These are phyloP conservation scores for Echinochloa phyllopogon DNA, from an alignment of 176 grass and related monocot genomes.

Conservation along the genomic window DNA sequence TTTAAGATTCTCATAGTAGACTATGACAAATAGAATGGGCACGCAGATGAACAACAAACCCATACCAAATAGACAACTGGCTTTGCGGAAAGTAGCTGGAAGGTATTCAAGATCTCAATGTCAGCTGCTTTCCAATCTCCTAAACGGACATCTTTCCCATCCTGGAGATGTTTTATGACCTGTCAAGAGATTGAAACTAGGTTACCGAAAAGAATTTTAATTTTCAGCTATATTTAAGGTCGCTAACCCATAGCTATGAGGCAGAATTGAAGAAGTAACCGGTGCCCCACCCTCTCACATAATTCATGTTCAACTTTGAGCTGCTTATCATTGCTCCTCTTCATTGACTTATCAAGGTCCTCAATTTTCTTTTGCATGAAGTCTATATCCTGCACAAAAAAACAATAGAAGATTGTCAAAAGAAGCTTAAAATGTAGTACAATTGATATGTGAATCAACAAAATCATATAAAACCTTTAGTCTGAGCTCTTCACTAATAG, in stretches of 20 bases:
- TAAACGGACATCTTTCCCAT: constrained; percentile 84
- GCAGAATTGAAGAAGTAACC: neutral
- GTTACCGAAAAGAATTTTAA: constrained; percentile 18
- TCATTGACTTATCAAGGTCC: constrained; percentile 94
- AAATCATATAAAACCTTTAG: constrained; percentile 72
- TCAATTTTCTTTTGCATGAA: constrained; percentile 77
- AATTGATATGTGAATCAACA: constrained; percentile 20
- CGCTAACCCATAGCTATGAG: constrained; percentile 9
- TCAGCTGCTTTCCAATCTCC: constrained; percentile 97
- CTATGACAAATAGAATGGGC: constrained; percentile 1
- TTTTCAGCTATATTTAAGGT: constrained; percentile 17
- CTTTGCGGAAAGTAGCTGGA: constrained; percentile 91
- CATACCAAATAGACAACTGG: constrained; percentile 95
- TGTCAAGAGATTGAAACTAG: constrained; percentile 45
- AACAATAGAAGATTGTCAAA: constrained; percentile 20
- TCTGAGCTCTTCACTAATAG: constrained; percentile 87
- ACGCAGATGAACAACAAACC: neutral
- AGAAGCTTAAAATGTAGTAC: neutral
- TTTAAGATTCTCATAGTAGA: neutral
- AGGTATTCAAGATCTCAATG: constrained; percentile 94
- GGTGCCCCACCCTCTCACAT: constrained; percentile 67
- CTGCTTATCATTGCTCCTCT: constrained; percentile 99
- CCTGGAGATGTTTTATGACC: constrained; percentile 66
- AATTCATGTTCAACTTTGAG: constrained; percentile 93
- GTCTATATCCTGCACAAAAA: constrained; percentile 79